These are phyloP conservation scores for Mycena floridula DNA, from an alignment of 768 basidiomycete species.

Conservation along the genomic window DNA sequence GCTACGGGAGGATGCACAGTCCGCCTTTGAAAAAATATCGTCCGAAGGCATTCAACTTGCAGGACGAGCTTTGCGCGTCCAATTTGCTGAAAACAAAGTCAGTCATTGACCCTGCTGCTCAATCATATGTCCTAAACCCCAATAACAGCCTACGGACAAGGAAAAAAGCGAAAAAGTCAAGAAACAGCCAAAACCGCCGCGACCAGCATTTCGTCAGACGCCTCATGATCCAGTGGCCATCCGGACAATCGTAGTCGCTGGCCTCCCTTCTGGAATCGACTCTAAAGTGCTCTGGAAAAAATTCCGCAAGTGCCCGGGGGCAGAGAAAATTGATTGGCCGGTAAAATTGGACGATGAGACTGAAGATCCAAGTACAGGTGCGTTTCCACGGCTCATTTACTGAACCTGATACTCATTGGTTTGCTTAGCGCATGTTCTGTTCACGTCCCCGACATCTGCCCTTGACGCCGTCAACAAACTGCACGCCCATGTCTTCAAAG, in stretches of 20 bases:
- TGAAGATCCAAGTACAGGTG: constrained; percentile 43
- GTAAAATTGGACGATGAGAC: constrained; percentile 39
- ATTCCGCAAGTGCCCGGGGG: constrained; percentile 72
- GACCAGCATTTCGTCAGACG: constrained; percentile 24
- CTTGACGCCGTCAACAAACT: constrained; percentile 70
- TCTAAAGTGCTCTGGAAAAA: constrained; percentile 80
- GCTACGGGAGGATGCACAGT: constrained; percentile 80
- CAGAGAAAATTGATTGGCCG: constrained; percentile 72
- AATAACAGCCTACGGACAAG: constrained; percentile 37
- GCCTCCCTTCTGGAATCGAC: constrained; percentile 58
- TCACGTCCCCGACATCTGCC: constrained; percentile 61
- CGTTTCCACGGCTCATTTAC: not conserved
- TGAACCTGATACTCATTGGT: not conserved
- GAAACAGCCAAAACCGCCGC: constrained; percentile 35
- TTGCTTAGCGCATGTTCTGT: constrained; percentile 64
- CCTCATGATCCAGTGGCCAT: constrained; percentile 76
- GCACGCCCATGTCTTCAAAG: constrained; percentile 92
- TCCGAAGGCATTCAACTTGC: constrained; percentile 61
- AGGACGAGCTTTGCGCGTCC: constrained; percentile 63
- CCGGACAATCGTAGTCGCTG: constrained; percentile 73
- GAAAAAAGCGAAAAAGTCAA: constrained; percentile 28
- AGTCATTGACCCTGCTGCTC: constrained; percentile 6
- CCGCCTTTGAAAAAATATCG: constrained; percentile 58
- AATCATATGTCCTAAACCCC: constrained; percentile 1
- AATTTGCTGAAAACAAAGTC: constrained; percentile 82